Evolutionary conservation across 306 rosid species (phyloP).

Genomic region (Cucumis hystrix): DNA sequence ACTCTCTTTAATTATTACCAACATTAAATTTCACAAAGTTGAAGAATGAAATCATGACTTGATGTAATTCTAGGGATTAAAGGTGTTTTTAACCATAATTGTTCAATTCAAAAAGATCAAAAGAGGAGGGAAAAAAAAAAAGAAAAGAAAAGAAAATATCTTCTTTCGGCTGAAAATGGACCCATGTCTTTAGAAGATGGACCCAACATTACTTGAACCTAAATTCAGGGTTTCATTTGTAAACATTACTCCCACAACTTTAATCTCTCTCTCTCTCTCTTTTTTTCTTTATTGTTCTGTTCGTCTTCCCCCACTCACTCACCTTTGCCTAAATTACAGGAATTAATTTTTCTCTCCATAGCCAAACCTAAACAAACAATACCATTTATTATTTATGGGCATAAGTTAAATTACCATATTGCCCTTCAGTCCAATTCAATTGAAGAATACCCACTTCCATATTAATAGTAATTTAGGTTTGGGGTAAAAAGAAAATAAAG

Average conservation of each 20-base stretch:
- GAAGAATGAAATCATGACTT: too few species aligned
- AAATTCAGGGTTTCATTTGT: not conserved
- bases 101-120: not conserved
- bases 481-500: not conserved
- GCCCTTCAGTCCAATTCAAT: not conserved
- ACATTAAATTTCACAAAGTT: too few species aligned
- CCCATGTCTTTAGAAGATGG: constrained; percentile 2
- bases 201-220: not conserved
- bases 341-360: not conserved
- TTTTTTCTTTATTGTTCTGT: not conserved
- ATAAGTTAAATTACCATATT: not conserved
- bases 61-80: not conserved
- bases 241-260: not conserved
- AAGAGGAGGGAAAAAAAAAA: too few species aligned
- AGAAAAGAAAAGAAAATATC: not conserved
- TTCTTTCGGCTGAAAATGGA: constrained; percentile 4
- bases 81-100: not conserved
- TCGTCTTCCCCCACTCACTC: not conserved
- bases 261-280: not conserved
- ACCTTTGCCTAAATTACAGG: constrained; percentile 4
- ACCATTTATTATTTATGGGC: not conserved
- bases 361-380: not conserved
- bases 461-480: not conserved
- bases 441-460: not conserved
- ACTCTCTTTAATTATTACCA: too few species aligned